Evolutionary conservation across 441 rosid genomes (phyloP).

Genomic region (Eugenia klotzschiana): DNA sequence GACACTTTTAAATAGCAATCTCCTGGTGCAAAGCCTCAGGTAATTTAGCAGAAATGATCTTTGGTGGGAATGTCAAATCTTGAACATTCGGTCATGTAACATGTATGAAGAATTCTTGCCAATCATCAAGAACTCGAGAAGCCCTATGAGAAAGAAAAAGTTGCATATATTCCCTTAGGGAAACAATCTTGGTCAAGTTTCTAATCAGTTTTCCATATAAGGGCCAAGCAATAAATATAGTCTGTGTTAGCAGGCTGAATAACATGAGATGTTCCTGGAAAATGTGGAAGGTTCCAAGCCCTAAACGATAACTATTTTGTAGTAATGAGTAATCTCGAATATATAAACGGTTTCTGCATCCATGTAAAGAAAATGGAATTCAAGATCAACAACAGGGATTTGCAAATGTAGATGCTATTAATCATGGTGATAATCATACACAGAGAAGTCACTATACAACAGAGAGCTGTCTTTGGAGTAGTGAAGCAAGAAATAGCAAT

Average conservation of each 20-base stretch:
- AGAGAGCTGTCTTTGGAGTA: slow-evolving; percentile 25
- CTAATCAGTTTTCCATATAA: neutral
- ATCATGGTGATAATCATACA: slow-evolving; percentile 48
- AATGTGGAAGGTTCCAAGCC: neutral
- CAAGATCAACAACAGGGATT: neutral
- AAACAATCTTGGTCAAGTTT: neutral
- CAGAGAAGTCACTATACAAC: slow-evolving; percentile 23
- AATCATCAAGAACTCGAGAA: neutral
- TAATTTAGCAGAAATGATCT: neutral
- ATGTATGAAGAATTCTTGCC: neutral
- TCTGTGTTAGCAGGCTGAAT: neutral
- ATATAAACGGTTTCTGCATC: neutral
- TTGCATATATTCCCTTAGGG: neutral
- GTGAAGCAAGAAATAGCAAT: slow-evolving; percentile 56
- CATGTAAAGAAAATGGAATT: neutral
- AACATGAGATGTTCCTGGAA: neutral
- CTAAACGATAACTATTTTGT: neutral
- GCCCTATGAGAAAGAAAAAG: neutral
- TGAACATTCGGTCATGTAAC: neutral
- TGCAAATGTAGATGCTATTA: slow-evolving; percentile 1
- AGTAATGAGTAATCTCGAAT: neutral
- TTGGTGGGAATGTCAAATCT: neutral
- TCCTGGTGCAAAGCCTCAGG: neutral
- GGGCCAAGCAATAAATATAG: neutral
- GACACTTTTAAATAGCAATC: neutral